Conservation (phyloP, 1,284 basidiomycete species). For the Cystobasidium sp. region DNA sequence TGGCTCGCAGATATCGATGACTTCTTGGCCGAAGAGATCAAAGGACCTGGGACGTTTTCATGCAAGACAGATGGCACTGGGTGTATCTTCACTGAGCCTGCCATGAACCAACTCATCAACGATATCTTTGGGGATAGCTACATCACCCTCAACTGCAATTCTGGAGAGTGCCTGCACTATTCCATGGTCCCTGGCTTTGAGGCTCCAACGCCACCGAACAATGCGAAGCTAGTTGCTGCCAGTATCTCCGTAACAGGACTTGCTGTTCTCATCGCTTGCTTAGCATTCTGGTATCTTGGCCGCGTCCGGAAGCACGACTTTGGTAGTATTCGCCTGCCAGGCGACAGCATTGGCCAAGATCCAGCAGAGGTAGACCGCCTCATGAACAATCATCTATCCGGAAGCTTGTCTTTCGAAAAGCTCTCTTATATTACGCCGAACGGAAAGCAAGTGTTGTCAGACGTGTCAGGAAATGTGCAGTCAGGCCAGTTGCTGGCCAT, state of each 20-base stretch:
- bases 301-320: conserved; percentile 68
- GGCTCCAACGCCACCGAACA: conserved; percentile 66
- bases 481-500: conserved; percentile 90
- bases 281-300: conserved; percentile 85
- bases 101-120: conserved; percentile 92
- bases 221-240: conserved; percentile 77
- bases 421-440: conserved; percentile 76
- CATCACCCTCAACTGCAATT: conserved; percentile 83
- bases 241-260: conserved; percentile 76
- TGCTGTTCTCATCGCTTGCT: conserved; percentile 62
- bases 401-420: conserved; percentile 83
- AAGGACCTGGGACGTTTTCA: conserved; percentile 84
- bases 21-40: conserved; percentile 86
- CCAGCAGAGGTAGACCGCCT: conserved; percentile 79
- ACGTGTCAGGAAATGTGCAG: conserved; percentile 78
- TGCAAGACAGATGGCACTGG: conserved; percentile 69
- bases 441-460: conserved; percentile 72
- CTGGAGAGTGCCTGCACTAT: conserved; percentile 92
- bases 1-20: conserved; percentile 79
- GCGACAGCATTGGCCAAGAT: conserved; percentile 69
- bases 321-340: conserved; percentile 76
- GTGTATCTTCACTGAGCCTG: conserved; percentile 91
- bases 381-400: conserved; percentile 91
- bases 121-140: conserved; percentile 89
- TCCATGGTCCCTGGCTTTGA: conserved; percentile 91